Evolutionary conservation across 495 filamentous ascomycete genomes (phyloP).

Genomic region (Tricharina praecox): DNA sequence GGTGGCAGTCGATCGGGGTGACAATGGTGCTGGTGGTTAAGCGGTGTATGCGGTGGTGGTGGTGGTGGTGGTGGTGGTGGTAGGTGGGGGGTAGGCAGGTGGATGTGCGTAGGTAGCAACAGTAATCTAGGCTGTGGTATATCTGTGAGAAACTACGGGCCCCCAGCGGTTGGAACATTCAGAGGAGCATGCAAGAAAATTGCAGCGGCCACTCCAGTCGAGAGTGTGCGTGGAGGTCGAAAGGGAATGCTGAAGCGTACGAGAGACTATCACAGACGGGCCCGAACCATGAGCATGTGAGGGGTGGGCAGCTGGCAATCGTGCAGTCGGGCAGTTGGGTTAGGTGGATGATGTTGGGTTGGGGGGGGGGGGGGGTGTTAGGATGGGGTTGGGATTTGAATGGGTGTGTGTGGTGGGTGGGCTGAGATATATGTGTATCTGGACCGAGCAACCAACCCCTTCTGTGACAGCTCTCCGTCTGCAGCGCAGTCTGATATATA

Average conservation of each 20-base stretch:
- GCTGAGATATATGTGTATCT: conserved; percentile 6
- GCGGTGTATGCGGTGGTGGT: neutral
- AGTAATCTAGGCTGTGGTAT: too few species aligned
- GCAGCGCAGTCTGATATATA: neutral
- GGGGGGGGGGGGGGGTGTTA: too few species aligned
- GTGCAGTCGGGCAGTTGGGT: too few species aligned
- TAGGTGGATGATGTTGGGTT: too few species aligned
- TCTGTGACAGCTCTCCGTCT: neutral
- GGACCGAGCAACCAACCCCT: conserved; percentile 6
- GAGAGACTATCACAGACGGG: too few species aligned
- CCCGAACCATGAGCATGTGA: too few species aligned
- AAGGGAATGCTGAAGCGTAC: too few species aligned
- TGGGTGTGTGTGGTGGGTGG: conserved; percentile 1
- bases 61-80: neutral
- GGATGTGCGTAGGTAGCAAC: too few species aligned
- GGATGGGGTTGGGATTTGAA: neutral
- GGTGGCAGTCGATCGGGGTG: too few species aligned
- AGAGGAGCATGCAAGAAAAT: neutral
- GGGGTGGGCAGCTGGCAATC: too few species aligned
- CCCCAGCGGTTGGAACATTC: conserved; percentile 1
- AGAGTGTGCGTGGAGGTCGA: too few species aligned
- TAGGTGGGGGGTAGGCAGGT: neutral
- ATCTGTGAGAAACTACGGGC: conserved; percentile 2
- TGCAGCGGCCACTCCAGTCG: too few species aligned
- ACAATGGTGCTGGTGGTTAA: neutral